Conservation (phyloP, 1,284 basidiomycete species). For the Gymnopus androsaceus region DNA sequence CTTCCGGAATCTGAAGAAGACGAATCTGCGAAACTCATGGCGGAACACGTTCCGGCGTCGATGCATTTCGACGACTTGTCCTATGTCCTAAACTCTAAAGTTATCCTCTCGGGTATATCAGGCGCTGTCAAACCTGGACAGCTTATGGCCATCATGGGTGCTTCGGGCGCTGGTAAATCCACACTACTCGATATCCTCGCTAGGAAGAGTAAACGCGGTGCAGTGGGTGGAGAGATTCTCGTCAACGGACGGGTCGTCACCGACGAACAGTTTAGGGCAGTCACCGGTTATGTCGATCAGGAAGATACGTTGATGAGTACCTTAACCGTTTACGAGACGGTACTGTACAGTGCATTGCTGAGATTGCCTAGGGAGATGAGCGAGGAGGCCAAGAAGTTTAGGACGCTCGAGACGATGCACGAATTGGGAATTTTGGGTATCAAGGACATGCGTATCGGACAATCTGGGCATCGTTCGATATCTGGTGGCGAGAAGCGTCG, state of each 20-base stretch:
- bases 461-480: constrained; percentile 83
- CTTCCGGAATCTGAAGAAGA: constrained; percentile 63
- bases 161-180: constrained; percentile 95
- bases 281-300: constrained; percentile 96
- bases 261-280: constrained; percentile 78
- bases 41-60: constrained; percentile 90
- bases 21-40: constrained; percentile 85
- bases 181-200: constrained; percentile 96
- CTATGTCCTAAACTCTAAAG: constrained; percentile 72
- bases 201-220: constrained; percentile 82
- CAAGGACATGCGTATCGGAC: constrained; percentile 88
- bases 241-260: constrained; percentile 85
- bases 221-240: constrained; percentile 73
- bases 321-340: constrained; percentile 96
- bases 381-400: constrained; percentile 88
- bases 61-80: constrained; percentile 87
- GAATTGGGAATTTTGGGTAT: constrained; percentile 93
- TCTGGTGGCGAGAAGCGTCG: constrained; percentile 95
- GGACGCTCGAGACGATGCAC: constrained; percentile 94
- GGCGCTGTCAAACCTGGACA: constrained; percentile 87
- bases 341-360: constrained; percentile 90
- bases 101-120: constrained; percentile 78
- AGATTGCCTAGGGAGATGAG: constrained; percentile 94
- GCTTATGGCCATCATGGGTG: constrained; percentile 93
- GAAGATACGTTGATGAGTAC: constrained; percentile 97